These are phyloP conservation scores for Immersiella caudata DNA, from an alignment of 495 filamentous ascomycete genomes.

Conservation along the genomic window DNA sequence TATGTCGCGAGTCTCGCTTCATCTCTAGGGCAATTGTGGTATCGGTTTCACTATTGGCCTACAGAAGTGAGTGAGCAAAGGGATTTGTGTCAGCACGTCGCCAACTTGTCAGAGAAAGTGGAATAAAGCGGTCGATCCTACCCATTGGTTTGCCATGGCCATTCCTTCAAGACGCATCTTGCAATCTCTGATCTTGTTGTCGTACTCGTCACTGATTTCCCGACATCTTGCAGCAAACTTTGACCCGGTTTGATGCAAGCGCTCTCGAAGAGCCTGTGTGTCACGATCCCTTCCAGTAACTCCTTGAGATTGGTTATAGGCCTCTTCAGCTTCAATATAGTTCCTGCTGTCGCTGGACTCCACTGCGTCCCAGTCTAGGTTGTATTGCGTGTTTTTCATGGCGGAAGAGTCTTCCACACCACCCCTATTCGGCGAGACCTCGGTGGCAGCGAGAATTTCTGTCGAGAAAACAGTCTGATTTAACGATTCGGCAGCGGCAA, in stretches of 20 bases:
- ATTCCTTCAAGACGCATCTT: constrained; percentile 1
- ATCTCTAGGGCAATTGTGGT: background rate
- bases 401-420: no score
- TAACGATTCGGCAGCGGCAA: constrained; percentile 19
- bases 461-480: background rate
- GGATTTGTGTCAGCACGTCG: background rate
- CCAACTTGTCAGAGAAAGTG: no score
- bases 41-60: constrained; percentile 8
- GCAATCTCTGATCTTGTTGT: constrained; percentile 8
- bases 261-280: background rate
- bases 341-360: no score
- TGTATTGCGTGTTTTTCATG: no score
- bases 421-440: no score
- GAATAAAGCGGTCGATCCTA: background rate
- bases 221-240: background rate
- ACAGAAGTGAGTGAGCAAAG: background rate
- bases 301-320: no score
- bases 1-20: constrained; percentile 18
- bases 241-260: background rate
- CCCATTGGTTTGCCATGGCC: constrained; percentile 12
- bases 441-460: background rate
- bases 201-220: constrained; percentile 2
- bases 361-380: no score
- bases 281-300: background rate
- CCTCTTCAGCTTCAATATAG: no score